These are phyloP conservation scores for Fusarium tjaetaba DNA, from an alignment of 2,329 filamentous ascomycete species.

Conservation along the genomic window DNA sequence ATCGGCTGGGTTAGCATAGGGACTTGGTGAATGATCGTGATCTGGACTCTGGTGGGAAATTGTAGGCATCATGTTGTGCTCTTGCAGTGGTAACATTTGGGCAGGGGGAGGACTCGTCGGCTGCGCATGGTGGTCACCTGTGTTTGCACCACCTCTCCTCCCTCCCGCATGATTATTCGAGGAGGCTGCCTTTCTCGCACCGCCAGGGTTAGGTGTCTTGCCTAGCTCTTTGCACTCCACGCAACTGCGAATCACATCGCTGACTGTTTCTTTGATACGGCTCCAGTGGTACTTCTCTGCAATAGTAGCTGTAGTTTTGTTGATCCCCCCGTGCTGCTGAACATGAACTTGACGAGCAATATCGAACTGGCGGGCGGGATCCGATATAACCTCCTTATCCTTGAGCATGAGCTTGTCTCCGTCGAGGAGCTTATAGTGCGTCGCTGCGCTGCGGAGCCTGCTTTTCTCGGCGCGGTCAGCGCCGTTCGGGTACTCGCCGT, in stretches of 20 bases:
- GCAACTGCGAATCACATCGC: constrained; percentile 92
- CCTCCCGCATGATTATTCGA: constrained; percentile 4
- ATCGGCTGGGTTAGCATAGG: constrained; percentile 60
- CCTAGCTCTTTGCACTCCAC: constrained; percentile 84
- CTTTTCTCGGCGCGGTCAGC: constrained; percentile 96
- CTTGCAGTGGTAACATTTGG: constrained; percentile 45
- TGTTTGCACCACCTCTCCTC: constrained; percentile 10
- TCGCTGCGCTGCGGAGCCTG: constrained; percentile 89
- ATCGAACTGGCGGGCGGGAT: constrained; percentile 88
- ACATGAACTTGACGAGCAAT: constrained; percentile 83
- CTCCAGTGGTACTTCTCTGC: constrained; percentile 98
- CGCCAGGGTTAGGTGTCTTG: constrained; percentile 59
- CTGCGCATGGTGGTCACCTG: constrained; percentile 28
- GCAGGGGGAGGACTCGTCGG: constrained; percentile 24
- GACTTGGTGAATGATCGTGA: constrained; percentile 45
- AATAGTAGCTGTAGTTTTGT: constrained; percentile 95
- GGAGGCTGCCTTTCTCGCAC: constrained; percentile 34
- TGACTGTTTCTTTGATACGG: constrained; percentile 96
- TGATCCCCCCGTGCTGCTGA: constrained; percentile 87
- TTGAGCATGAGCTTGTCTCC: constrained; percentile 93
- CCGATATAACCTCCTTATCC: constrained; percentile 95
- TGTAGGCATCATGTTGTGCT: constrained; percentile 42
- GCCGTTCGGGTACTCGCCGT: constrained; percentile 90
- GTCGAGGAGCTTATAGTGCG: constrained; percentile 87
- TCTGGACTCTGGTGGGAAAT: constrained; percentile 41